Conservation (phyloP, 208 protist genomes). For the Phytomonas francai region DNA sequence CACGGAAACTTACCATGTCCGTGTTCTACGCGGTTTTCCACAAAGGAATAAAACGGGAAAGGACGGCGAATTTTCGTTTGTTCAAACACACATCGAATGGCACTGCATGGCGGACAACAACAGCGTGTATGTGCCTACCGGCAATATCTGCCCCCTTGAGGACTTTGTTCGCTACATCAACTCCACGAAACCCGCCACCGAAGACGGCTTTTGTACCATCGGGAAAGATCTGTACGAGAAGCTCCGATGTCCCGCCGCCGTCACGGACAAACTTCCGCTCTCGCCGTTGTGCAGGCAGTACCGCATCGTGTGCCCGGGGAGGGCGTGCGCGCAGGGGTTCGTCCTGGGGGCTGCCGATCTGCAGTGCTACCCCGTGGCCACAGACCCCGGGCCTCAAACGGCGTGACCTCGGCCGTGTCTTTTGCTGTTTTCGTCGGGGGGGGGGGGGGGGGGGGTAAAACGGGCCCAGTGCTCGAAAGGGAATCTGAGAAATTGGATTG, state of each 20-base stretch:
- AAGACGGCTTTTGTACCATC: slow-evolving; percentile 25
- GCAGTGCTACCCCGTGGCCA: slow-evolving; percentile 27
- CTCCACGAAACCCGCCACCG: slow-evolving; percentile 25
- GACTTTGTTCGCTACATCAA: slow-evolving; percentile 50
- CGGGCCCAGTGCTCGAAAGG: not conserved
- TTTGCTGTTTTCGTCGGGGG: not conserved
- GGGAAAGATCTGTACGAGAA: slow-evolving; percentile 19
- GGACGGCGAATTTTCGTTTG: slow-evolving; percentile 13
- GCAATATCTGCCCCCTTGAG: slow-evolving; percentile 36
- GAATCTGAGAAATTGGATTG: not conserved
- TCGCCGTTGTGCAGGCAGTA: slow-evolving; percentile 31
- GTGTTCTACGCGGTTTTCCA: slow-evolving; percentile 42
- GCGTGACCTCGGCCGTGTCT: not conserved
- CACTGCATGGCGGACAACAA: slow-evolving; percentile 16
- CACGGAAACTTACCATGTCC: slow-evolving; percentile 32
- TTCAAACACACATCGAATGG: slow-evolving; percentile 19
- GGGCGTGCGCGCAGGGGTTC: slow-evolving; percentile 21
- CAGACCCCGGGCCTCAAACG: not conserved
- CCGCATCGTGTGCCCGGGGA: slow-evolving; percentile 30
- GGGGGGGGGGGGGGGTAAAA: not conserved
- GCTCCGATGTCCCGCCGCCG: slow-evolving; percentile 26
- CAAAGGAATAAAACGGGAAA: slow-evolving; percentile 15
- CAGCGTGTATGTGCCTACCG: slow-evolving; percentile 18
- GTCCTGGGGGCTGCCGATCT: slow-evolving; percentile 19
- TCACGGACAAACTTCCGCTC: slow-evolving; percentile 13